phyloP scores from a whole-genome alignment of 208 protist species.

The Leishmania mexicana region DNA sequence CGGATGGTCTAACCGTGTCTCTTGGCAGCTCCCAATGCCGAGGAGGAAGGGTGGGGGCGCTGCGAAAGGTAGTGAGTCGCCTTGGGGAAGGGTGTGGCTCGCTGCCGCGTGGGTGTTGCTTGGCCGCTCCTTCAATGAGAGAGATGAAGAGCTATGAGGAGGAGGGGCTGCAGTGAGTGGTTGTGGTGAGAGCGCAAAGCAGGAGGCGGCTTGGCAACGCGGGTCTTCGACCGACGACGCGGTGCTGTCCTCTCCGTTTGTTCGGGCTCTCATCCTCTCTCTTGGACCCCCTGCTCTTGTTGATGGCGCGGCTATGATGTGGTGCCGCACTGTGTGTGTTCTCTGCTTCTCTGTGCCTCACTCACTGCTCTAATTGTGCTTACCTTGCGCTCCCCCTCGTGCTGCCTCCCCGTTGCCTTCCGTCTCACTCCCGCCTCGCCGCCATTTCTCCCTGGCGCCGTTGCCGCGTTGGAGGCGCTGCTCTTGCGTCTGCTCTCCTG shows the following conservation, averaged over 20 bases:
- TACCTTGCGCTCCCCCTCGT: background rate
- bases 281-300: background rate
- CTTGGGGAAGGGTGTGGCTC: background rate
- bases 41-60: background rate
- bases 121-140: background rate
- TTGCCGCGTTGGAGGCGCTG: background rate
- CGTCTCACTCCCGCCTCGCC: background rate
- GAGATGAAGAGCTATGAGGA: background rate
- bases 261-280: background rate
- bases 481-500: background rate
- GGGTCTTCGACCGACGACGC: background rate
- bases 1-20: slow-evolving; percentile 27
- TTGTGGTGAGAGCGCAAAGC: background rate
- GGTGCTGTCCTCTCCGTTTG: background rate
- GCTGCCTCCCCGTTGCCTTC: background rate
- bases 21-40: background rate
- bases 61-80: background rate
- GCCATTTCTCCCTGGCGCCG: background rate
- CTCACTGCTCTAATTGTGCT: background rate
- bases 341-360: background rate
- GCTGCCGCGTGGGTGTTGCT: background rate
- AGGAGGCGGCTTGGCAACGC: background rate
- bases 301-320: background rate
- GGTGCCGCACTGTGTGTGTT: background rate
- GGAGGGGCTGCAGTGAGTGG: background rate